Percentiles rank a stretch among this genome's conserved stretches.
These are phyloP conservation scores for Yamadazyma membranifaciens DNA, from an alignment of 1,139 yeast species.

Conservation along the genomic window DNA sequence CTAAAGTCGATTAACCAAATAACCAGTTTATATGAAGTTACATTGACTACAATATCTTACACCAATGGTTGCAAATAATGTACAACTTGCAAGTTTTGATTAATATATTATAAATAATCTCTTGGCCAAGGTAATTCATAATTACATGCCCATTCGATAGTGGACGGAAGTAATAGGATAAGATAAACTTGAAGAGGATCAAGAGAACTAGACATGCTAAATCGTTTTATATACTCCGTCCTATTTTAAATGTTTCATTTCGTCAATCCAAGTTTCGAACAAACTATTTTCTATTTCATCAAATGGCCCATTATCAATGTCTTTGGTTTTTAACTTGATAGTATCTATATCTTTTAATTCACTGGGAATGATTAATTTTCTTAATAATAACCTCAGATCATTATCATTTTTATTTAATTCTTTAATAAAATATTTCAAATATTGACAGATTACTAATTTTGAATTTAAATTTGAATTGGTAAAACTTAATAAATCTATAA, in stretches of 20 bases:
- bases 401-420: constrained; percentile 29
- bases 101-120: too few species aligned
- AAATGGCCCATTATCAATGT: constrained; percentile 20
- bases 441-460: constrained; percentile 38
- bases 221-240: not conserved
- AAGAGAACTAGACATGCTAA: not conserved
- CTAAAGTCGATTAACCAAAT: too few species aligned
- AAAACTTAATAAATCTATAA: constrained; percentile 28
- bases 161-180: too few species aligned
- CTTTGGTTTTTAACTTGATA: constrained; percentile 8
- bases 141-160: too few species aligned
- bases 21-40: too few species aligned
- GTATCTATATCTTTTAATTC: constrained; percentile 19
- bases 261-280: constrained; percentile 44
- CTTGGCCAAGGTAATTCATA: too few species aligned
- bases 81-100: too few species aligned
- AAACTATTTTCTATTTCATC: constrained; percentile 47
- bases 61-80: constrained; percentile 1
- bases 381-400: constrained; percentile 20
- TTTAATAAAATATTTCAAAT: constrained; percentile 39
- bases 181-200: too few species aligned
- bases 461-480: constrained; percentile 17
- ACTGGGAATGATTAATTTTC: constrained; percentile 37
- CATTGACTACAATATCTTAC: not conserved
- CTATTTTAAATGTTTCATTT: constrained; percentile 22